phyloP scores from a whole-genome alignment of 139 green algal genomes.

The Volvox reticuliferus region DNA sequence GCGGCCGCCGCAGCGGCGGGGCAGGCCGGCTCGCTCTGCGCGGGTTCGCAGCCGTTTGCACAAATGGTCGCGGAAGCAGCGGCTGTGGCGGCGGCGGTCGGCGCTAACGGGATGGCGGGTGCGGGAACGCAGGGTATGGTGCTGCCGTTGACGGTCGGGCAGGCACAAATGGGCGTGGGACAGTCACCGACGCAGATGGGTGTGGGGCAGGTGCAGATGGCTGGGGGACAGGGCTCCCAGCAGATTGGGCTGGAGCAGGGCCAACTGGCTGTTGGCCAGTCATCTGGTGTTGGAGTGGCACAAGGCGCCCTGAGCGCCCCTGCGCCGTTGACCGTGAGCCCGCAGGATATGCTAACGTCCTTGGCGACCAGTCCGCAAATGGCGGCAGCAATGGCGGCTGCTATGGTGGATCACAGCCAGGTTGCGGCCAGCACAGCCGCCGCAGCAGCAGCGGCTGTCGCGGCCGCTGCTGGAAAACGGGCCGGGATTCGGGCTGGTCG shows the following conservation, averaged over 20 bases:
- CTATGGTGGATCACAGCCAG: constrained; percentile 14
- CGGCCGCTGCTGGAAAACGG: background rate
- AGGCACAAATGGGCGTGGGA: background rate
- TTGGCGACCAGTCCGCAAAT: constrained; percentile 13
- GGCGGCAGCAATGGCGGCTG: constrained; percentile 32
- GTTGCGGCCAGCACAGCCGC: constrained; percentile 5
- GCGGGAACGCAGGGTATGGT: background rate
- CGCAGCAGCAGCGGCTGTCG: background rate
- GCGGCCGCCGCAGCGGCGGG: background rate
- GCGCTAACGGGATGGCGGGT: background rate
- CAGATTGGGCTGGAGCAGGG: background rate
- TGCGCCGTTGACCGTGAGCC: background rate
- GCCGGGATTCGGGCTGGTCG: background rate
- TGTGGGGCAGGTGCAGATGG: background rate
- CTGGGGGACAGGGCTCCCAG: background rate
- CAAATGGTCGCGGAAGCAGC: constrained; percentile 21
- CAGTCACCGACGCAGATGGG: background rate
- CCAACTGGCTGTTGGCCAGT: too few relatives aligned
- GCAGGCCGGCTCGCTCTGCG: background rate
- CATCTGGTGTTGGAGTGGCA: background rate
- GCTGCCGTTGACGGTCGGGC: background rate
- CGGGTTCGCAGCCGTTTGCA: background rate
- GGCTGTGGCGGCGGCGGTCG: background rate
- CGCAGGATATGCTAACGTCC: constrained; percentile 6
- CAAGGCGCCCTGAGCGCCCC: background rate